Conservation (phyloP, 1,284 basidiomycete species). For the Pholiota adiposa region DNA sequence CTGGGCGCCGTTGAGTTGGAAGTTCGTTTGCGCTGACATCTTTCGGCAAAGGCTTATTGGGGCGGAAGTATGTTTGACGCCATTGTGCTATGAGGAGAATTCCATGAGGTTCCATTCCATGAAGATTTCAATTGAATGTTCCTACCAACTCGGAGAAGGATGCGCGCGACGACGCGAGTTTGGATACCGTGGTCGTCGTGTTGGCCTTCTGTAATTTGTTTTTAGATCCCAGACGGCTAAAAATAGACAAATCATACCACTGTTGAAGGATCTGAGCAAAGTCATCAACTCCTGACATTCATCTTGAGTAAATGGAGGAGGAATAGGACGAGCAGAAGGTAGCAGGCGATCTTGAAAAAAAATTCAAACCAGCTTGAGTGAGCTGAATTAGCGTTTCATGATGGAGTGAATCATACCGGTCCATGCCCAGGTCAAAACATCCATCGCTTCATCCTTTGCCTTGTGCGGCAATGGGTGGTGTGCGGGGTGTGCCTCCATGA, state of each 20-base stretch:
- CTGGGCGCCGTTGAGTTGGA: constrained; percentile 39
- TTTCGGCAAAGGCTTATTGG: constrained; percentile 60
- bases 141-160: constrained; percentile 70
- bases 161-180: constrained; percentile 68
- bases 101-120: background rate
- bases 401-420: constrained; percentile 52
- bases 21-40: constrained; percentile 41
- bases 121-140: background rate
- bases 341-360: constrained; percentile 61
- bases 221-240: background rate
- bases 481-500: constrained; percentile 74
- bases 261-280: constrained; percentile 57
- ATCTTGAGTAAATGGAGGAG: constrained; percentile 70
- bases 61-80: constrained; percentile 72
- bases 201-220: constrained; percentile 29
- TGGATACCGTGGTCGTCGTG: constrained; percentile 55
- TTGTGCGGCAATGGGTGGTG: constrained; percentile 56
- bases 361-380: background rate
- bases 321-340: constrained; percentile 53
- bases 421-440: constrained; percentile 75
- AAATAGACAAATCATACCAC: constrained; percentile 5
- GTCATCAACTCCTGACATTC: constrained; percentile 74
- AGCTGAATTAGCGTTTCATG: background rate
- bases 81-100: constrained; percentile 55
- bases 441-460: constrained; percentile 66